phyloP scores from a whole-genome alignment of 2,329 filamentous ascomycete species.

The Diaporthe citri region DNA sequence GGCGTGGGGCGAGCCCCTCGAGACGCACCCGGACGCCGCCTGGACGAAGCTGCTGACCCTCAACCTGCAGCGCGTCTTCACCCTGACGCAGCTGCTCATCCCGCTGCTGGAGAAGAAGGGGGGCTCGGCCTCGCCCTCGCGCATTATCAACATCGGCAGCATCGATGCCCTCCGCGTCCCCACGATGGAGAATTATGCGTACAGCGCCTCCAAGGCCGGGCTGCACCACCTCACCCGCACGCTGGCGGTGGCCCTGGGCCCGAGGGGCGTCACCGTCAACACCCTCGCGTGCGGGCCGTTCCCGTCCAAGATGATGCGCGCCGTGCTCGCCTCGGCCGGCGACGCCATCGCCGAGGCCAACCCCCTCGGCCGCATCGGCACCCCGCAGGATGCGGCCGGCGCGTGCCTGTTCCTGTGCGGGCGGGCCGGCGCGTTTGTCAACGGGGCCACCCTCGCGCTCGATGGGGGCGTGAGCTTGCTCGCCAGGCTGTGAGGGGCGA shows the following conservation, averaged over 20 bases:
- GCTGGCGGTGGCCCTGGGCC: constrained; percentile 71
- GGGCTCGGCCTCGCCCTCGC: constrained; percentile 58
- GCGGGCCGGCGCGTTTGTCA: constrained; percentile 75
- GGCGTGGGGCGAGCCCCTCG: constrained; percentile 73
- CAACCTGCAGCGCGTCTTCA: constrained; percentile 78
- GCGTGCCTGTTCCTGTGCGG: constrained; percentile 78
- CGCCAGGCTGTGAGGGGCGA: constrained; percentile 58
- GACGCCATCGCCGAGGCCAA: constrained; percentile 69
- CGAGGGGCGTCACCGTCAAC: constrained; percentile 73
- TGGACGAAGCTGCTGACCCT: constrained; percentile 73
- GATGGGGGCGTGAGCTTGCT: constrained; percentile 68
- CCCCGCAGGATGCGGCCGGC: constrained; percentile 76
- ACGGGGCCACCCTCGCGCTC: constrained; percentile 73
- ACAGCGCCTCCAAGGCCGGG: constrained; percentile 72
- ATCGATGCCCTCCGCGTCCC: constrained; percentile 74
- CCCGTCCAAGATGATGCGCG: constrained; percentile 77
- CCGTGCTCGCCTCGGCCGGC: constrained; percentile 67
- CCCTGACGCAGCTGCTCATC: constrained; percentile 71
- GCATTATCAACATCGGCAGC: constrained; percentile 75
- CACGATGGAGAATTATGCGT: constrained; percentile 69
- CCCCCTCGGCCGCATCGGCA: constrained; percentile 76
- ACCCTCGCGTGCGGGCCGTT: constrained; percentile 80
- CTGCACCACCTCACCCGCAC: constrained; percentile 73
- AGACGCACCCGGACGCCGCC: constrained; percentile 68
- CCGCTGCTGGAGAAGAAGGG: constrained; percentile 67